Percentiles rank a stretch among this genome's conserved stretches.
phyloP scores from a whole-genome alignment of 2,329 filamentous ascomycete species.

The Neonectria hederae region DNA sequence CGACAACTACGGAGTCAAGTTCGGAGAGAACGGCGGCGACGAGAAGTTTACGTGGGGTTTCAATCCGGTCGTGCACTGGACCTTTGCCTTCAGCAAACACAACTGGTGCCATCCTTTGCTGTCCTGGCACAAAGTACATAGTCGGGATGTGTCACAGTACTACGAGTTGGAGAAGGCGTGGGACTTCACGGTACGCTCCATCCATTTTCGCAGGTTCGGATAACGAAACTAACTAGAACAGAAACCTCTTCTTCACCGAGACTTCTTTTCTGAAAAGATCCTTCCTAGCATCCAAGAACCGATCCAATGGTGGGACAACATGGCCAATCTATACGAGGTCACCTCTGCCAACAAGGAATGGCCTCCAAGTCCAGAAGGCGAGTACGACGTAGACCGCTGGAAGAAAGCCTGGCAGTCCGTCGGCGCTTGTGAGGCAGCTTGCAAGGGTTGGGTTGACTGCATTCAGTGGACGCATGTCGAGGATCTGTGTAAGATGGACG shows the following conservation, averaged over 20 bases:
- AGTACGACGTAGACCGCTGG: conserved; percentile 29
- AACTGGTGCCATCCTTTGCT: conserved; percentile 40
- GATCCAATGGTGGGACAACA: conserved; percentile 40
- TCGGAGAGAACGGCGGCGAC: conserved; percentile 40
- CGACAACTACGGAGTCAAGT: conserved; percentile 31
- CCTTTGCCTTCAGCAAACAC: conserved; percentile 31
- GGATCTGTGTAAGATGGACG: conserved; percentile 40
- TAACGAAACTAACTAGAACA: background rate
- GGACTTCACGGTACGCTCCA: conserved; percentile 32
- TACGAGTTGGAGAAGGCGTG: conserved; percentile 35
- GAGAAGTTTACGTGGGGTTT: conserved; percentile 40
- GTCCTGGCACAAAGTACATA: conserved; percentile 42
- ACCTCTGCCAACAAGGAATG: conserved; percentile 33
- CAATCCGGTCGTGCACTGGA: conserved; percentile 39
- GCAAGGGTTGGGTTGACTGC: conserved; percentile 31
- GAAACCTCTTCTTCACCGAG: conserved; percentile 36
- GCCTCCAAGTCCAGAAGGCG: conserved; percentile 22
- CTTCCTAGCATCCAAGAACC: conserved; percentile 28
- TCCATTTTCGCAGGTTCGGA: background rate
- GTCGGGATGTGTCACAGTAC: conserved; percentile 36
- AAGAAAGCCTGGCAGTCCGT: conserved; percentile 35
- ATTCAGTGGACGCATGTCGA: conserved; percentile 37
- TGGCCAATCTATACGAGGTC: conserved; percentile 31
- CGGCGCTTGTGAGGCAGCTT: conserved; percentile 36
- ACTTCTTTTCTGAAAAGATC: conserved; percentile 37